Percentiles rank a stretch among this genome's conserved stretches.
These are phyloP conservation scores for Globisporangium recalcitrans DNA, from an alignment of 352 stramenopile genomes.

Conservation along the genomic window DNA sequence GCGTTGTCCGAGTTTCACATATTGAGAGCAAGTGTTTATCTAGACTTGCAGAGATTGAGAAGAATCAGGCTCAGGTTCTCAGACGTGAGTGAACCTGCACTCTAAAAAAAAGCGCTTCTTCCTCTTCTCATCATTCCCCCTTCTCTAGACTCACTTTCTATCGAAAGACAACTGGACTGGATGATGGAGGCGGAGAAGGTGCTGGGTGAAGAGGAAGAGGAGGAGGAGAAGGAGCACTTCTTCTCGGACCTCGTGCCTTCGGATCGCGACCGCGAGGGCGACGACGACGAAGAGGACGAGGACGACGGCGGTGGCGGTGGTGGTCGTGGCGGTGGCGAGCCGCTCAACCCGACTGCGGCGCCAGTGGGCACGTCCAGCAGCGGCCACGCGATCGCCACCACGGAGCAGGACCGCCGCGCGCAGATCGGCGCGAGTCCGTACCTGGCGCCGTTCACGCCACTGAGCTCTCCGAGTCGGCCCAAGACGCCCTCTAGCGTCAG, in stretches of 20 bases:
- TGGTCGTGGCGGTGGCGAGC: slow-evolving; percentile 1
- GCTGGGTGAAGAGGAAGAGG: slow-evolving; percentile 23
- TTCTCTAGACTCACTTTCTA: too few species aligned
- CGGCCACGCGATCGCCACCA: slow-evolving; percentile 13
- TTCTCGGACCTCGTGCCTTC: slow-evolving; percentile 22
- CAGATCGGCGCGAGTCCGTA: slow-evolving; percentile 64
- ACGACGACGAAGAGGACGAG: slow-evolving; percentile 18
- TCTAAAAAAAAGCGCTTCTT: too few species aligned
- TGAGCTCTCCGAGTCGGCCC: slow-evolving; percentile 44
- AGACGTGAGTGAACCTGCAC: too few species aligned
- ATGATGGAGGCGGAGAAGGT: slow-evolving; percentile 26
- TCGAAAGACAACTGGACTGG: neutral
- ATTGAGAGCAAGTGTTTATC: too few species aligned
- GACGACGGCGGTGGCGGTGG: slow-evolving; percentile 14
- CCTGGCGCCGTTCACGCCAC: slow-evolving; percentile 60
- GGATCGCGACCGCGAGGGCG: slow-evolving; percentile 7
- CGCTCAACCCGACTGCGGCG: slow-evolving; percentile 3
- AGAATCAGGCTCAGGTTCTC: too few species aligned
- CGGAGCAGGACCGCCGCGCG: slow-evolving; percentile 47
- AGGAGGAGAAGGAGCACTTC: slow-evolving; percentile 33
- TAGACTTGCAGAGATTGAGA: too few species aligned
- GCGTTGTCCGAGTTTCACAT: too few species aligned
- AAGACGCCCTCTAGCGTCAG: slow-evolving; percentile 49
- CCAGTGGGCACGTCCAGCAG: neutral
- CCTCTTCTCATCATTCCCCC: too few species aligned